Evolutionary conservation across 2,329 filamentous ascomycete species (phyloP).

Genomic region (Dryadomyces quercivorus): DNA sequence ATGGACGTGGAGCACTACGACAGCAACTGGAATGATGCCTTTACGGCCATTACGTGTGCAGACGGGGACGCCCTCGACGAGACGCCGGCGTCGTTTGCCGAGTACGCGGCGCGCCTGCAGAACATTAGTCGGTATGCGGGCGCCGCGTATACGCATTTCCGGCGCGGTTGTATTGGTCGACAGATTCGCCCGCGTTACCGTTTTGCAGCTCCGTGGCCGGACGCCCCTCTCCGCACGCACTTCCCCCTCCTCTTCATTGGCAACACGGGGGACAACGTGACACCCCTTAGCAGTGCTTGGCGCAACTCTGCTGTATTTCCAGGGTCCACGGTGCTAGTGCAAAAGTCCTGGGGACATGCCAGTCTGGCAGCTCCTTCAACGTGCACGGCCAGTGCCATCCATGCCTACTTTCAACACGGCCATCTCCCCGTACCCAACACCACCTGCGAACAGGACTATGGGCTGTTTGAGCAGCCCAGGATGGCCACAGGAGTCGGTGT

Average conservation of each 20-base stretch:
- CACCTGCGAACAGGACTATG: slow-evolving; percentile 8
- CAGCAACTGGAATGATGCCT: slow-evolving; percentile 25
- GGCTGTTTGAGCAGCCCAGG: background rate
- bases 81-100: slow-evolving; percentile 22
- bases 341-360: slow-evolving; percentile 36
- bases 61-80: slow-evolving; percentile 22
- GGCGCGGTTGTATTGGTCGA: slow-evolving; percentile 27
- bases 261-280: slow-evolving; percentile 31
- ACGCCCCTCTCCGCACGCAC: slow-evolving; percentile 16
- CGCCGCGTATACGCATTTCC: slow-evolving; percentile 28
- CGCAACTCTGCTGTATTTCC: slow-evolving; percentile 3
- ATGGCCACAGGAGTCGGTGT: no score
- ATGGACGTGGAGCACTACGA: slow-evolving; percentile 6
- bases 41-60: slow-evolving; percentile 32
- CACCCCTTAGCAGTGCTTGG: slow-evolving; percentile 26
- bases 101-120: slow-evolving; percentile 21
- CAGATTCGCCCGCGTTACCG: slow-evolving; percentile 23
- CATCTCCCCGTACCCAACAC: slow-evolving; percentile 23
- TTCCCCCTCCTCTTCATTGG: slow-evolving; percentile 31
- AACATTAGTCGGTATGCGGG: slow-evolving; percentile 29
- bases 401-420: slow-evolving; percentile 31
- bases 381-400: slow-evolving; percentile 28
- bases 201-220: slow-evolving; percentile 20
- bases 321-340: slow-evolving; percentile 31
- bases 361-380: slow-evolving; percentile 29